Base-by-base conservation (phyloP, 352 stramenopile species). In the Phytophthora constricta region DNA sequence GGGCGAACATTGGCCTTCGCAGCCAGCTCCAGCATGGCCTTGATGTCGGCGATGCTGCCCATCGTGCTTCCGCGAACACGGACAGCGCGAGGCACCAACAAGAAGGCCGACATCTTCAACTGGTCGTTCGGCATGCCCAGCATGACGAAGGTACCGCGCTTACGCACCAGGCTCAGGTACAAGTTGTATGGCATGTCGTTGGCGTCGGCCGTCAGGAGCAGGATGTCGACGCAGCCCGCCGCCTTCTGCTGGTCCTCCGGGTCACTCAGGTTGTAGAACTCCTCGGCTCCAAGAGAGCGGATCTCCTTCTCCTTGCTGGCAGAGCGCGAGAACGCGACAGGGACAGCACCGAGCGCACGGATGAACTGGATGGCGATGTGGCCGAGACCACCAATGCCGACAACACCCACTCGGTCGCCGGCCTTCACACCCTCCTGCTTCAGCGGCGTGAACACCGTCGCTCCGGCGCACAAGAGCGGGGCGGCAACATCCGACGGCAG, bases 11-110 rank as follows among this genome's bases (percentile, higher is more conserved):
- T 76, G 52, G 85, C 68, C 33, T 84, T 62, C 10, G 68, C 76
- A 22, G 84, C 94, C 34, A 96, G 76, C 17, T 88, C 70, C 1
- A 97, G 68, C 84, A 97, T 93, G 33, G 90, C 79, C 70, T 95
- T 84, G 23, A 57, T 65, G 58, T 58, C 58, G 22, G 56, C 34
- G 33, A 53, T 56, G 52, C 50, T 60, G 25, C 59, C 59, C 11
- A 67, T 60, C 4, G 20, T 16, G 43, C 50, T 68, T 22, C 51
- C 52, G 8, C 34, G 45, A 8, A 68, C 25, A 57, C 31, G 10
- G 39, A 62, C 5, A 22, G 50, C 50, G 13, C 34, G 34, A 31
- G 51, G 51, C 3, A 58, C 22, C 19, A 97, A 37, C 5, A 39
- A 51, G 37, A 80, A 75, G 22, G 80, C 60, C 9, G 77, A 58